phyloP scores from a whole-genome alignment of 1,139 yeast species.

The Taphrina flavorubra region DNA sequence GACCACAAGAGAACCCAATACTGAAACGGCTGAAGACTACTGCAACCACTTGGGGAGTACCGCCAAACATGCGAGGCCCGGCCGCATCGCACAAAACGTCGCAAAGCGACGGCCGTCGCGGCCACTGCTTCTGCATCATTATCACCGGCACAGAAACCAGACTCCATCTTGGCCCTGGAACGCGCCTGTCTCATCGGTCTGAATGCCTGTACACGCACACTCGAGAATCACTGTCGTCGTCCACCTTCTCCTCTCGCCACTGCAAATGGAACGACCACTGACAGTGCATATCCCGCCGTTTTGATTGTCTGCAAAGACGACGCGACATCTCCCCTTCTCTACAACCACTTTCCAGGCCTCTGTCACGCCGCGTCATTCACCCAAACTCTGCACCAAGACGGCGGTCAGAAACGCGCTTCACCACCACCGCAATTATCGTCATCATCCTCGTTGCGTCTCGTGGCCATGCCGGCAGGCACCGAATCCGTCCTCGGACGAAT shows the following conservation, averaged over 20 bases:
- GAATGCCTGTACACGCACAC: constrained; percentile 19
- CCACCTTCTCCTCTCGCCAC: neutral
- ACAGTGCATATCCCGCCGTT: neutral
- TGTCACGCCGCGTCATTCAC: neutral
- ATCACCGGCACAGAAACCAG: neutral
- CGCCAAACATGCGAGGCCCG: neutral
- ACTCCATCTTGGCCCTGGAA: neutral
- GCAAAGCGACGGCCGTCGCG: constrained; percentile 12
- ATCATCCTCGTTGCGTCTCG: neutral
- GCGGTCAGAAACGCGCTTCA: neutral
- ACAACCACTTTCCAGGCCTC: constrained; percentile 21
- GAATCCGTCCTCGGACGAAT: constrained; percentile 10
- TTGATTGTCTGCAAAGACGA: constrained; percentile 19
- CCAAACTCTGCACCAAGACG: neutral
- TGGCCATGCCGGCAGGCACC: constrained; percentile 12
- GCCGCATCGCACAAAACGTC: constrained; percentile 14
- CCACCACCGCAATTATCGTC: no score
- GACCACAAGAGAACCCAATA: neutral
- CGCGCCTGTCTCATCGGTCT: constrained; percentile 3
- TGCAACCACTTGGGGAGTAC: neutral
- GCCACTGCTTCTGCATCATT: neutral
- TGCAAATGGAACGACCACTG: no score
- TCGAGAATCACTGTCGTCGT: neutral
- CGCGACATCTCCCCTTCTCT: neutral
- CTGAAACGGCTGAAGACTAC: constrained; percentile 1